Evolutionary conservation across 345 rosid genomes (phyloP), one percentile per base, ranked within the genome.

Genomic region (Linum tenue): DNA sequence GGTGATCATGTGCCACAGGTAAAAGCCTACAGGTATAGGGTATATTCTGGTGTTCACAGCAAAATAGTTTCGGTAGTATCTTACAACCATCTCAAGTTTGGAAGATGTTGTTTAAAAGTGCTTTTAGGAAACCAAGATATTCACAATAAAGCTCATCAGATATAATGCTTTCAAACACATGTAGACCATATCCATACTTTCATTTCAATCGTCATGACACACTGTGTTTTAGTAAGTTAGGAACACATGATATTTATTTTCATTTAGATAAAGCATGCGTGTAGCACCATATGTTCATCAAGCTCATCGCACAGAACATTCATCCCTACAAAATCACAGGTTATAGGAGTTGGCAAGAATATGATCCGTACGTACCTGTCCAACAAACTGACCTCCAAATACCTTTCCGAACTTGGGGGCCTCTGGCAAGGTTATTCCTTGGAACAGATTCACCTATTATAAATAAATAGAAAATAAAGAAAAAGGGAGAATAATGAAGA

Each of bases 341-440:
- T 9, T 48, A 12, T 53, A 41, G 5, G 15, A 22, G 60, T 48
- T 59, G 41, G 55, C 39, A 9, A 69, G 59, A 60, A 60, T 31
- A 11, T 39, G 62, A 63, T 48, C 22, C 69, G 70, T 76, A 75
- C 99, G 70, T 77, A 75, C 99, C 95, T 94, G 99, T 67, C 96
- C 99, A 43, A 88, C 69, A 56, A 94, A 83, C 77, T 94, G 97
- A 69, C 99, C 97, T 59, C 99, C 99, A 67, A 90, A 94, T 61
- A 94, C 96, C 75, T 86, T 90, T 36, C 96, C 97, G 74, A 86
- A 94, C 63, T 44, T 84, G 37, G 96, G 96, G 68, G 97, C 97
- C 71, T 87, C 91, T 42, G 95, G 92, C 75, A 84, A 77, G 39
- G 99, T 88, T 67, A 88, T 69, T 59, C 97, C 99, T 64, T 70